Conservation (phyloP, 2,329 filamentous ascomycete genomes). For the Cladophialophora exuberans region DNA sequence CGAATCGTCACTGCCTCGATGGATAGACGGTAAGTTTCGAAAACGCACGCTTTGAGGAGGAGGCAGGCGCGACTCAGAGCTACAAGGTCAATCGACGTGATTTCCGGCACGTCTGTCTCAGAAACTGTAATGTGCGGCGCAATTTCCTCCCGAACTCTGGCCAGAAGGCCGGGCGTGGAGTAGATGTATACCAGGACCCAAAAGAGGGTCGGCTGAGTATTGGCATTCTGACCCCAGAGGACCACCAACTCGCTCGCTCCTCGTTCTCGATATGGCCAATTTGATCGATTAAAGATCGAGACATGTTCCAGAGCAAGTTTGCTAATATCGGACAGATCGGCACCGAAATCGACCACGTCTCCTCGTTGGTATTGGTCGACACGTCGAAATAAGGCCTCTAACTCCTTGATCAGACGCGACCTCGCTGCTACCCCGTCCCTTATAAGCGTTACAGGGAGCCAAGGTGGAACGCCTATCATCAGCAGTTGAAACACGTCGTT, state of each 20-base stretch:
- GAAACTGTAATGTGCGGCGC: not conserved
- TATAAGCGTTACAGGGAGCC: not conserved
- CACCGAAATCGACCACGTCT: not conserved
- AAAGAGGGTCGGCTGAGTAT: constrained; percentile 3
- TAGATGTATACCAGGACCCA: constrained; percentile 8
- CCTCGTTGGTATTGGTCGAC: constrained; percentile 1
- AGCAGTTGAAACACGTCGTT: constrained; percentile 8
- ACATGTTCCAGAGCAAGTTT: not conserved
- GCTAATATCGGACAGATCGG: not conserved
- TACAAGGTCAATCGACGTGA: not conserved
- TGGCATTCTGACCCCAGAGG: constrained; percentile 6
- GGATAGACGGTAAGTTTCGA: constrained; percentile 8
- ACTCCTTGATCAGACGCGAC: constrained; percentile 1
- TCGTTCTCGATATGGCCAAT: not conserved
- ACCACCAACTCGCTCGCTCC: not conserved
- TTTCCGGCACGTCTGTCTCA: not conserved
- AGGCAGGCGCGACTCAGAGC: not conserved
- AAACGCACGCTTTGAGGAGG: constrained; percentile 8
- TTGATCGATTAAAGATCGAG: not conserved
- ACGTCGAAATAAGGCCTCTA: not conserved
- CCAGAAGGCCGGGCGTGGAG: not conserved
- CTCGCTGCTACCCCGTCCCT: constrained; percentile 6
- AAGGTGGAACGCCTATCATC: constrained; percentile 2
- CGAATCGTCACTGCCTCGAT: constrained; percentile 5
- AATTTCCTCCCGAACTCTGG: not conserved